Evolutionary conservation across 2,329 filamentous ascomycete genomes (phyloP).

Genomic region (Westerdykella ornata): DNA sequence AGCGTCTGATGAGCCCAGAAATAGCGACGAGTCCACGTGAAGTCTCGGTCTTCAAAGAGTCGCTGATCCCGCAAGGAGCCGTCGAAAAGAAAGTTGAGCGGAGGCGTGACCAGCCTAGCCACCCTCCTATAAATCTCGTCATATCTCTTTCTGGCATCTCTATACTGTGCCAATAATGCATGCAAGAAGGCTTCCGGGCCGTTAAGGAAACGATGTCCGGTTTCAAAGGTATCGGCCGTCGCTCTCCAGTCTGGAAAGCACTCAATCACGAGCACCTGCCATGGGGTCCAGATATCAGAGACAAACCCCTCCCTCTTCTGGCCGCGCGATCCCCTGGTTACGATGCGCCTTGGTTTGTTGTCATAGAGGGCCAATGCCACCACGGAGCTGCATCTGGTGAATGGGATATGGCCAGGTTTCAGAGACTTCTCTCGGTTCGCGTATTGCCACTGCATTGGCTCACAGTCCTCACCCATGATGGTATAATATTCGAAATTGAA

Average conservation of each 20-base stretch:
- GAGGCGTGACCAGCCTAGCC: conserved; percentile 53
- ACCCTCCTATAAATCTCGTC: conserved; percentile 52
- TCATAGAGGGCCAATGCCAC: conserved; percentile 54
- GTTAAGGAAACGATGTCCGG: conserved; percentile 52
- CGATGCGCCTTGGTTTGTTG: conserved; percentile 45
- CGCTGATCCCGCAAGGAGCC: conserved; percentile 50
- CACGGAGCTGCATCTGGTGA: conserved; percentile 54
- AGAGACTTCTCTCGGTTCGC: conserved; percentile 44
- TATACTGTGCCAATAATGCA: conserved; percentile 53
- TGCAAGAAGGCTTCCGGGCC: conserved; percentile 57
- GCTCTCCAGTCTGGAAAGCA: conserved; percentile 48
- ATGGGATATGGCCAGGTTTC: conserved; percentile 49
- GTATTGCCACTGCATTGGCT: conserved; percentile 55
- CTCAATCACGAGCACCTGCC: conserved; percentile 52
- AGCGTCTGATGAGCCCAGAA: conserved; percentile 59
- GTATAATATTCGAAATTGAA: conserved; percentile 63
- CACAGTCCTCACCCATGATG: conserved; percentile 50
- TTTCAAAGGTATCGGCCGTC: conserved; percentile 51
- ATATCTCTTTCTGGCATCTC: conserved; percentile 55
- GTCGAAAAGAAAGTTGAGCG: conserved; percentile 55
- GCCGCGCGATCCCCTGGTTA: conserved; percentile 46
- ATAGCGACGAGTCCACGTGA: conserved; percentile 56
- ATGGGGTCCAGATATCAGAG: conserved; percentile 54
- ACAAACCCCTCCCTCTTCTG: conserved; percentile 47
- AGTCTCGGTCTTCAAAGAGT: conserved; percentile 55